Percentiles rank a stretch among this genome's conserved stretches.
These are phyloP conservation scores for Austroboletus rostrupii DNA, from an alignment of 1,284 basidiomycete species.

Conservation along the genomic window DNA sequence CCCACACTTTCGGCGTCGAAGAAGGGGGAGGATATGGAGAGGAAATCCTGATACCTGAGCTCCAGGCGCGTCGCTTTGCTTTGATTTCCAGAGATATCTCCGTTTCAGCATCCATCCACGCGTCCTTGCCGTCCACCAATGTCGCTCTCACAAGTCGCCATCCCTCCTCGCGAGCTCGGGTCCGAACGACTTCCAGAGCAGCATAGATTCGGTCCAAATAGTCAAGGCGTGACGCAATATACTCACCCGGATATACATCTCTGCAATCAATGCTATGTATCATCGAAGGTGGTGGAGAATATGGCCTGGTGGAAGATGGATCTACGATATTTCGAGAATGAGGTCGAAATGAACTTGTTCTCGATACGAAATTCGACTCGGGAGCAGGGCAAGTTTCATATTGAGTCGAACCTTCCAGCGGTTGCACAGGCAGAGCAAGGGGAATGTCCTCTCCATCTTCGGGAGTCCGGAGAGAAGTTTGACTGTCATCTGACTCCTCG, in stretches of 20 bases:
- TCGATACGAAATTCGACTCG: conserved; percentile 14
- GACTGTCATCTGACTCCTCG: conserved; percentile 27
- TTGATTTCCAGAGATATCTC: conserved; percentile 25
- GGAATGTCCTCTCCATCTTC: conserved; percentile 23
- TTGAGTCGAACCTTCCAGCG: background rate
- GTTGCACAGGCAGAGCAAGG: background rate
- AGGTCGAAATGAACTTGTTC: conserved; percentile 24
- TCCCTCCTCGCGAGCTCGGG: conserved; percentile 27
- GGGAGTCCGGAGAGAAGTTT: conserved; percentile 24
- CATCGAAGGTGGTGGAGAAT: background rate
- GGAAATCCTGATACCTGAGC: conserved; percentile 29
- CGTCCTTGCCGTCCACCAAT: conserved; percentile 15
- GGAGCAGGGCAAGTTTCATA: background rate
- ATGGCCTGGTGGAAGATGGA: background rate
- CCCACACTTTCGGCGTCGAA: conserved; percentile 5
- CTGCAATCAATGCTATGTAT: background rate
- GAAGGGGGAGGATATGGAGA: conserved; percentile 18
- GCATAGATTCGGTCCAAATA: conserved; percentile 17
- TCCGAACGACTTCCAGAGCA: conserved; percentile 22
- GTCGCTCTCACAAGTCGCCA: conserved; percentile 27
- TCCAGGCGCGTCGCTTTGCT: conserved; percentile 33
- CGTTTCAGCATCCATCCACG: conserved; percentile 26
- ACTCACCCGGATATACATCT: conserved; percentile 15
- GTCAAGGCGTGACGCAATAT: conserved; percentile 12
- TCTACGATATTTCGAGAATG: conserved; percentile 19